Conservation (phyloP, 805 yeast species). For the Pichia occidentalis region DNA sequence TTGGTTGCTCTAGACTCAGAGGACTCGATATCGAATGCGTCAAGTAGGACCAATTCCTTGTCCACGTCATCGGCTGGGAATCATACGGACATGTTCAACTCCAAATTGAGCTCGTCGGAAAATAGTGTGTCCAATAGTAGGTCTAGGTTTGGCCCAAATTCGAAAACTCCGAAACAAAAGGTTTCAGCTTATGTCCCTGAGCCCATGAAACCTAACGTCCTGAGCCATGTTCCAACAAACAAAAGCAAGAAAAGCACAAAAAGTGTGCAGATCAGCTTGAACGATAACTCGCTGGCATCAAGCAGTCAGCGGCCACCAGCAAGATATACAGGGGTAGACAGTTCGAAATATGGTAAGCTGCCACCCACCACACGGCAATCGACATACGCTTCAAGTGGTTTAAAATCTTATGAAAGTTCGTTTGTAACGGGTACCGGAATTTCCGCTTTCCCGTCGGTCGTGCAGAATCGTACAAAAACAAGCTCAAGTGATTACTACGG, state of each 20-base stretch:
- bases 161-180: no score
- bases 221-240: not conserved
- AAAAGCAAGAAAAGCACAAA: not conserved
- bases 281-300: not conserved
- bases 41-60: no score
- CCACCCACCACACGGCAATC: slow-evolving; percentile 2
- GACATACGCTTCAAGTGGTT: slow-evolving; percentile 2
- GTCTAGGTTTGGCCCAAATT: no score
- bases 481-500: not conserved
- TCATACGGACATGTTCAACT: no score
- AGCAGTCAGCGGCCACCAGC: not conserved
- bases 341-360: slow-evolving; percentile 1
- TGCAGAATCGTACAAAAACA: not conserved
- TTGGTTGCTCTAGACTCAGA: slow-evolving; percentile 15
- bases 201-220: not conserved
- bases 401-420: not conserved
- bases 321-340: no score
- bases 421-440: slow-evolving; percentile 2
- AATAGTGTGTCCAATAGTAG: no score
- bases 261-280: not conserved
- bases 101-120: no score
- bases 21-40: not conserved
- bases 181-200: no score
- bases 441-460: no score
- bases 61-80: not conserved